phyloP scores from a whole-genome alignment of 208 protist genomes.

The Acanthamoeba royreba region DNA sequence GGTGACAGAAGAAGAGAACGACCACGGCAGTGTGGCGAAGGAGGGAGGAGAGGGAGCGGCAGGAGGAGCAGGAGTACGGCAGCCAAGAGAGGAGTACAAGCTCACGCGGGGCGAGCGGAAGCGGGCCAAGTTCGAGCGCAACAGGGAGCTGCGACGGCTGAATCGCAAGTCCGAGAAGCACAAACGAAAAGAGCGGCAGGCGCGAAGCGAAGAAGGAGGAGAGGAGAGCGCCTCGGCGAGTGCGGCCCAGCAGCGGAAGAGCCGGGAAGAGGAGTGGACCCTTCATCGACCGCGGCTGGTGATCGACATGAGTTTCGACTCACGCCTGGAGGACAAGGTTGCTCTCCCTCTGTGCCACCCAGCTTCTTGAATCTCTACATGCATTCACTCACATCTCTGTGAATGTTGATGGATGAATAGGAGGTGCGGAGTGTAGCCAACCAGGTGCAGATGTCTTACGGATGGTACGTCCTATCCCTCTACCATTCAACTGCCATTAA shows the following conservation, averaged over 20 bases:
- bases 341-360: neutral
- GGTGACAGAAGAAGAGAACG: too few relatives aligned
- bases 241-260: neutral
- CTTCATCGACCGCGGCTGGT: neutral
- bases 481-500: neutral
- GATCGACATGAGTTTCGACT: conserved; percentile 20
- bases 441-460: conserved; percentile 17
- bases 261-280: neutral
- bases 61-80: neutral
- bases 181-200: neutral
- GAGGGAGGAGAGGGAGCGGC: neutral
- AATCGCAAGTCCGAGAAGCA: neutral
- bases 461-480: neutral
- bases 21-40: too few relatives aligned
- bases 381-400: neutral
- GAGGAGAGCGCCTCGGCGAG: neutral
- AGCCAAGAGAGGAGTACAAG: neutral
- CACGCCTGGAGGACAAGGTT: neutral
- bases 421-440: conserved; percentile 33
- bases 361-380: neutral
- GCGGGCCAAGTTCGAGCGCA: neutral
- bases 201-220: neutral
- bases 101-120: neutral
- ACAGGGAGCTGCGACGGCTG: neutral
- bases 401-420: neutral